phyloP scores from a whole-genome alignment of 805 yeast genomes.

The Candida gorgasii region DNA sequence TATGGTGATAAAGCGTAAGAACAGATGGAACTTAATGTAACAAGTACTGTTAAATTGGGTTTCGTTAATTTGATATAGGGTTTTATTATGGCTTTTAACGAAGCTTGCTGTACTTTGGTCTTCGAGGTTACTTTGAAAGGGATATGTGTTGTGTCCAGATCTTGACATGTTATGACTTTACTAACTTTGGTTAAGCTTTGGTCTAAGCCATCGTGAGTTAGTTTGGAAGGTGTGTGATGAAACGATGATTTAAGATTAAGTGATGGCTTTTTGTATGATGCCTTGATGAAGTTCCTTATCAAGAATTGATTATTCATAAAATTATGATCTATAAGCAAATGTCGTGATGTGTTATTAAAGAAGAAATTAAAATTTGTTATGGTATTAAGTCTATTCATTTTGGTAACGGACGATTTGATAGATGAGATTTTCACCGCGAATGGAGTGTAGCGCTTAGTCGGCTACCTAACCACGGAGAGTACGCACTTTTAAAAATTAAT shows the following conservation, averaged over 20 bases:
- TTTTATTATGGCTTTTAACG: constrained; percentile 43
- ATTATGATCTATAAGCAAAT: constrained; percentile 29
- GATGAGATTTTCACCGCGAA: constrained; percentile 4
- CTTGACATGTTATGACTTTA: constrained; percentile 47
- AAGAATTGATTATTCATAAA: constrained; percentile 35
- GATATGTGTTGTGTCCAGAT: constrained; percentile 29
- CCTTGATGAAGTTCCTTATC: constrained; percentile 10
- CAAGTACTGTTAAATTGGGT: constrained; percentile 83
- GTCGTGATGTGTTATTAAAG: constrained; percentile 35
- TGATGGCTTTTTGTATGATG: constrained; percentile 10
- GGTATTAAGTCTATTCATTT: constrained; percentile 22
- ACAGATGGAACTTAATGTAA: constrained; percentile 88
- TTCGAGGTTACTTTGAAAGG: constrained; percentile 61
- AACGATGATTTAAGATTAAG: constrained; percentile 15
- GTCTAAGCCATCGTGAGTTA: background rate
- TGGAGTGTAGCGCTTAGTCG: too few relatives aligned
- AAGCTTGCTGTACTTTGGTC: constrained; percentile 10
- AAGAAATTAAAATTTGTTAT: constrained; percentile 35
- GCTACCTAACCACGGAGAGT: too few relatives aligned
- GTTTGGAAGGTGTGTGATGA: constrained; percentile 14
- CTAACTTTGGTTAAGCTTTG: constrained; percentile 29
- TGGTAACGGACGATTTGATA: constrained; percentile 1
- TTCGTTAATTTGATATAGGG: constrained; percentile 84
- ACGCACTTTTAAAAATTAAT: too few relatives aligned
- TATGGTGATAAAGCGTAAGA: constrained; percentile 91